These are phyloP conservation scores for Glycyrrhiza uralensis DNA, from an alignment of 306 rosid species.

Conservation along the genomic window DNA sequence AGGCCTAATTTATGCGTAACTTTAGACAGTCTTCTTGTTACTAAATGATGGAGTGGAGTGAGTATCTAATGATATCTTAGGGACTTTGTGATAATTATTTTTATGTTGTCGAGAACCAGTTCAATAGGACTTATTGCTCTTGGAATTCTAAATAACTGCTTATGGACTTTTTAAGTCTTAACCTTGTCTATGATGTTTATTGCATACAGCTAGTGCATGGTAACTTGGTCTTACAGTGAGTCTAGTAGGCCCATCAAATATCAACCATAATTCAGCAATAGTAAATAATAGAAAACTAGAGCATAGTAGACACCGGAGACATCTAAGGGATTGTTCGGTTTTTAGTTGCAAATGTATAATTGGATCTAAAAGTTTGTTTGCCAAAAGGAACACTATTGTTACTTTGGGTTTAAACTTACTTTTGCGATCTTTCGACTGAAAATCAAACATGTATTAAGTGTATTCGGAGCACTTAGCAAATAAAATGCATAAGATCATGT, in stretches of 20 bases:
- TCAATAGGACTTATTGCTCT: neutral
- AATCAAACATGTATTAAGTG: no score
- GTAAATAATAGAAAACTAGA: neutral
- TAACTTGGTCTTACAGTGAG: neutral
- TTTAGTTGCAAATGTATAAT: no score
- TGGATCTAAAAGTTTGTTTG: no score
- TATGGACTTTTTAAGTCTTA: neutral
- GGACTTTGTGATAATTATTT: neutral
- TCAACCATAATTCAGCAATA: neutral
- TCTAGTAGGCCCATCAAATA: neutral
- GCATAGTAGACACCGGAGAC: no score
- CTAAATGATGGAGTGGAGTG: slow-evolving; percentile 13
- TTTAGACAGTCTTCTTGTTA: neutral
- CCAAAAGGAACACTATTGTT: no score
- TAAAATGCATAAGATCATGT: neutral
- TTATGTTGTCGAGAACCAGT: neutral
- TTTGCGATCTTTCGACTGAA: no score
- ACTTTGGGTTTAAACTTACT: no score
- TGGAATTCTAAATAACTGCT: neutral
- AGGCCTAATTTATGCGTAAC: neutral
- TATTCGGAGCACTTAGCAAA: neutral
- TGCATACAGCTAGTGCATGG: neutral
- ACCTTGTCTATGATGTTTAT: neutral
- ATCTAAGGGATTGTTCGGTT: no score
- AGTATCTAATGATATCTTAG: neutral